Evolutionary conservation across 2,329 filamentous ascomycete species (phyloP).

Genomic region (Aspergillus sp.): DNA sequence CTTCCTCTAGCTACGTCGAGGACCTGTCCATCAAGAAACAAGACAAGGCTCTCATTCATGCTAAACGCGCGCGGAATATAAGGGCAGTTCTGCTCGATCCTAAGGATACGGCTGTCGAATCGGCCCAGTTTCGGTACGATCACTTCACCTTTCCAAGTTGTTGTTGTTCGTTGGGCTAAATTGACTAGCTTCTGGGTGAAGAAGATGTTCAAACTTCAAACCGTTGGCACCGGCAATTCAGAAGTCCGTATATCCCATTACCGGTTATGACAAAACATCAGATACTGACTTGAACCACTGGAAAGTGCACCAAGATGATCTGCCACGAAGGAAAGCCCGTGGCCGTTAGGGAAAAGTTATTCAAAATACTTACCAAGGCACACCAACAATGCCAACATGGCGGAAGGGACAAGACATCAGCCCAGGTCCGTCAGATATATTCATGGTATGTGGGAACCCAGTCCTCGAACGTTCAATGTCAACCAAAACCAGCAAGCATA

Average conservation of each 20-base stretch:
- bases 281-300: constrained; percentile 4
- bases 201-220: constrained; percentile 51
- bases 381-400: constrained; percentile 52
- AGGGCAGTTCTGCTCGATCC: constrained; percentile 46
- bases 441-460: constrained; percentile 41
- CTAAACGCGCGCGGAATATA: constrained; percentile 47
- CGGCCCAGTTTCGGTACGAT: constrained; percentile 49
- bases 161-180: background rate
- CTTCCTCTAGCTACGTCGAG: constrained; percentile 43
- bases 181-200: constrained; percentile 50
- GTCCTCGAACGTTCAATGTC: too few relatives aligned
- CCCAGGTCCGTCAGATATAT: constrained; percentile 48
- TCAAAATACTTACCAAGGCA: constrained; percentile 50
- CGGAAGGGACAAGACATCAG: constrained; percentile 53
- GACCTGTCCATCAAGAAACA: constrained; percentile 51
- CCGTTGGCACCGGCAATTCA: constrained; percentile 34
- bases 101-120: constrained; percentile 50
- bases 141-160: background rate
- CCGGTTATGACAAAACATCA: background rate
- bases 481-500: background rate
- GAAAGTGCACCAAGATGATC: constrained; percentile 42
- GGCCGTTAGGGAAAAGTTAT: constrained; percentile 51
- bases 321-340: constrained; percentile 53
- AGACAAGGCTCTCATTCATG: constrained; percentile 51
- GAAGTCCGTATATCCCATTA: constrained; percentile 31